These are phyloP conservation scores for Cladosporium austrohemisphaericum DNA, from an alignment of 2,329 filamentous ascomycete genomes.

Conservation along the genomic window DNA sequence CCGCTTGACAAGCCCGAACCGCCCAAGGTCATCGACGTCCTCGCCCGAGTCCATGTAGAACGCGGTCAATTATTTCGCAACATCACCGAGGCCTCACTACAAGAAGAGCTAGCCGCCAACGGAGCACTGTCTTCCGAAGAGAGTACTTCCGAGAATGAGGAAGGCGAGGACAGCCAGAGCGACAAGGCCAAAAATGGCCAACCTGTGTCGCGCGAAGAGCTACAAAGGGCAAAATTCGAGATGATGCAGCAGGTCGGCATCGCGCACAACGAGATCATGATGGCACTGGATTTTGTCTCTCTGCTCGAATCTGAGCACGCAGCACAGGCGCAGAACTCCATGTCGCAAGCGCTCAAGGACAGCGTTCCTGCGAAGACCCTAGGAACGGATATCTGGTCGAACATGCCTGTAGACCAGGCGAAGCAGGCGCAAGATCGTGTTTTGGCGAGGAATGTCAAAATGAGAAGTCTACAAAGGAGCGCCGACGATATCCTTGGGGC, in stretches of 20 bases:
- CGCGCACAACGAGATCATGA: constrained; percentile 57
- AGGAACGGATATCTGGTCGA: constrained; percentile 60
- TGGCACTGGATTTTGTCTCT: constrained; percentile 78
- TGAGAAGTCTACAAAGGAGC: constrained; percentile 71
- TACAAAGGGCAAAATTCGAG: constrained; percentile 38
- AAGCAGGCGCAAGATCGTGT: constrained; percentile 36
- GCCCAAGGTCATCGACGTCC: constrained; percentile 67
- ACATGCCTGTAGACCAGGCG: constrained; percentile 55
- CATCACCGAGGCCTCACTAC: constrained; percentile 69
- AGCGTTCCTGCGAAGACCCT: constrained; percentile 71
- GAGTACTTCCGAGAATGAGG: constrained; percentile 47
- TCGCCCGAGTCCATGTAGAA: constrained; percentile 72
- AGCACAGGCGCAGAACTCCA: constrained; percentile 62
- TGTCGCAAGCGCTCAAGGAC: constrained; percentile 68
- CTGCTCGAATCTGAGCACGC: constrained; percentile 69
- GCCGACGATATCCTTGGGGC: constrained; percentile 71
- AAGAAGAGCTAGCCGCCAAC: constrained; percentile 60
- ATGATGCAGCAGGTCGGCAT: constrained; percentile 38
- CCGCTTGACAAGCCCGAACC: constrained; percentile 53
- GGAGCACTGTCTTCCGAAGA: constrained; percentile 40
- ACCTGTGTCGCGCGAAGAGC: constrained; percentile 34
- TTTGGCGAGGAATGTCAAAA: constrained; percentile 66
- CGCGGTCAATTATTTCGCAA: constrained; percentile 72
- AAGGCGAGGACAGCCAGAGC: constrained; percentile 30
- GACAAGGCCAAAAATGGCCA: constrained; percentile 17